Base-by-base conservation (phyloP, 441 rosid genomes). In the Populus hybrid region DNA sequence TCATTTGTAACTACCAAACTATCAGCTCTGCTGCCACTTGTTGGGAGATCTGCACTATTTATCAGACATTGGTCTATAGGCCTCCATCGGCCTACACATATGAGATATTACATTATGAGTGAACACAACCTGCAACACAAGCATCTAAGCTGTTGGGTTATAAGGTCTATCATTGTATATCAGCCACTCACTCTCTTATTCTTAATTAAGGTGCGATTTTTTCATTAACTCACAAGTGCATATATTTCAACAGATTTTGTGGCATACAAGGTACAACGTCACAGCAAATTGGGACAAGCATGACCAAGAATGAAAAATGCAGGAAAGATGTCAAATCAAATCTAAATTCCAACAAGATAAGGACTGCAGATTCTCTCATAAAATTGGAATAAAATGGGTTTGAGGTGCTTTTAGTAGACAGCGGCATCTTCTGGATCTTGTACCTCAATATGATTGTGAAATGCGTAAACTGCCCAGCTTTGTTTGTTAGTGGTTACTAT, bases 351-450 rank as follows among this genome's bases (percentile, higher is more conserved):
- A 38, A 23, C 35, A 28, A 18, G 20, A 36, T 46, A 24, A 6
- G 42, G 23, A 36, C 61, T 21, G 34, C 14, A 76, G 28, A 20
- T 35, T 76, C n/a, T 8, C 16, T 66, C 42, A 28, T 64, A 16
- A 77, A 59, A 66, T 34, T 77, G 40, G 53, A 46, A 66, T 46
- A 28, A 78, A 66, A 32, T 7, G 32, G 16, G 46, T 12, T 66
- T 53, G 68, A 72, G 36, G 36, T 72, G 18, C 18, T n/a, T 78
- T 35, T 64, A 40, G 46, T 21, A 46, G 53, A 26, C 1, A 53
- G 68, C 20, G 42, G 50, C 23, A 53, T 65, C 68, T 72, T 38
- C 59, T 53, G 38, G 69, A 71, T 71, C 66, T 23, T 63, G 21
- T 73, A 7, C 21, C 53, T 2, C 24, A 59, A 23, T 67, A 14